Evolutionary conservation across 2,329 filamentous ascomycete genomes (phyloP).

Genomic region (Orbilia blumenaviensis): DNA sequence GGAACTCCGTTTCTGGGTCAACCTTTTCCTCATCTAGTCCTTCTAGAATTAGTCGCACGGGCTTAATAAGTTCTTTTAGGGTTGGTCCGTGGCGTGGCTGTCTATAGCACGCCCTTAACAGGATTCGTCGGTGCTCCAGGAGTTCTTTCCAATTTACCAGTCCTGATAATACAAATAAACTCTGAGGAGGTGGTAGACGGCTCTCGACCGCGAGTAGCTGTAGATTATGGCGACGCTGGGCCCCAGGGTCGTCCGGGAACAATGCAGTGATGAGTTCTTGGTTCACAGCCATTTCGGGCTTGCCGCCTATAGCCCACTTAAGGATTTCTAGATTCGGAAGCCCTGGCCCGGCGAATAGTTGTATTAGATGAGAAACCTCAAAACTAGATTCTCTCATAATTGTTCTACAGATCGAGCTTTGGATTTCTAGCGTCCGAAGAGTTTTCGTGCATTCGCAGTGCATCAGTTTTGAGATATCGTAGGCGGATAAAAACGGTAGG

Average conservation of each 20-base stretch:
- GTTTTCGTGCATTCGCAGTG: constrained; percentile 38
- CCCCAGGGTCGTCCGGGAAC: neutral
- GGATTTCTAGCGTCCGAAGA: constrained; percentile 35
- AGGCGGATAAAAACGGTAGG: constrained; percentile 33
- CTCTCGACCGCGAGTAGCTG: constrained; percentile 40
- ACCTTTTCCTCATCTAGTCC: constrained; percentile 9
- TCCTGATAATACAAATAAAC: constrained; percentile 30
- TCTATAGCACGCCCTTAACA: constrained; percentile 20
- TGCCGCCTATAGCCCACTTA: constrained; percentile 42
- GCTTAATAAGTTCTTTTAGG: constrained; percentile 9
- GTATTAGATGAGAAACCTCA: constrained; percentile 26
- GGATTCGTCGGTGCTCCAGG: constrained; percentile 18
- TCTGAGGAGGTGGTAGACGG: constrained; percentile 34
- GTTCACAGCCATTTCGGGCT: constrained; percentile 34
- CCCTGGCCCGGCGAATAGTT: constrained; percentile 27
- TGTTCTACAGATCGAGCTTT: constrained; percentile 43
- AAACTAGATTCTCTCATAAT: constrained; percentile 47
- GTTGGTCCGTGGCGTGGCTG: neutral
- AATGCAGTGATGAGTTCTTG: constrained; percentile 20
- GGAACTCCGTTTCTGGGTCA: constrained; percentile 14
- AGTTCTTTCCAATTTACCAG: constrained; percentile 37
- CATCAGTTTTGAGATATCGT: constrained; percentile 27
- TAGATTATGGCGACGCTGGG: constrained; percentile 24
- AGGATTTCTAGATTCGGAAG: constrained; percentile 41
- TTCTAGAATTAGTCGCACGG: constrained; percentile 19